These are phyloP conservation scores for Aspergillus persii DNA, from an alignment of 2,329 filamentous ascomycete species.

Conservation along the genomic window DNA sequence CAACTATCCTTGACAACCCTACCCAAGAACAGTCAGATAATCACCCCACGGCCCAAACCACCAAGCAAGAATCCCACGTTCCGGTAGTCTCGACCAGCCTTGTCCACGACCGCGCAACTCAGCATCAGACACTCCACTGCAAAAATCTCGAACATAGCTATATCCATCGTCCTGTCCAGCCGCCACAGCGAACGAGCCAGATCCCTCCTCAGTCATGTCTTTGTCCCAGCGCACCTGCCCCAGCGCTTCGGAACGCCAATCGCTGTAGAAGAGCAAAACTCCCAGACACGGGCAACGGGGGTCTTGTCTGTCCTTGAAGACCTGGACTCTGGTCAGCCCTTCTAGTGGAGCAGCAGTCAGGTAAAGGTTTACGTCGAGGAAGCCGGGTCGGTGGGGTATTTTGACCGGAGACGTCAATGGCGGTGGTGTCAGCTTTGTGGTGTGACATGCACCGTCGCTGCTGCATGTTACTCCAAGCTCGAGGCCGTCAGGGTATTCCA, in stretches of 20 bases:
- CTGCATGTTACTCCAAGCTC: constrained; percentile 14
- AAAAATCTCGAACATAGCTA: constrained; percentile 11
- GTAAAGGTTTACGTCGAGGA: constrained; percentile 4
- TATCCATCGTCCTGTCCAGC: not conserved
- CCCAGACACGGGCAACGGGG: constrained; percentile 10
- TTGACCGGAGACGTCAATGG: constrained; percentile 3
- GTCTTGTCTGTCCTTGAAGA: constrained; percentile 10
- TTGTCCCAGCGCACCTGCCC: constrained; percentile 15
- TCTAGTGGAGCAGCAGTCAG: constrained; percentile 12
- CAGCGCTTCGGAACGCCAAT: constrained; percentile 12
- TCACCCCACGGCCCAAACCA: constrained; percentile 13
- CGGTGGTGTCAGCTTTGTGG: too few species aligned
- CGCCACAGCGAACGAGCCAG: too few species aligned
- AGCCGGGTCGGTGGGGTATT: not conserved
- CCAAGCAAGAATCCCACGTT: constrained; percentile 8
- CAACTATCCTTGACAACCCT: too few species aligned
- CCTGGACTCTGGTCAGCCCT: constrained; percentile 9
- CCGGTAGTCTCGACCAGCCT: constrained; percentile 4
- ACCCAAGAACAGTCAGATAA: too few species aligned
- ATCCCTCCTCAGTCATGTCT: constrained; percentile 6
- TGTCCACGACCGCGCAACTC: not conserved
- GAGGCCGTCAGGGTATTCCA: constrained; percentile 1
- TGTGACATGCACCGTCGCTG: not conserved
- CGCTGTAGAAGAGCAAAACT: constrained; percentile 12
- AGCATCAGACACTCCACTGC: not conserved